Conservation (phyloP, 2,329 filamentous ascomycete genomes). For the Monilinia fructigena region DNA sequence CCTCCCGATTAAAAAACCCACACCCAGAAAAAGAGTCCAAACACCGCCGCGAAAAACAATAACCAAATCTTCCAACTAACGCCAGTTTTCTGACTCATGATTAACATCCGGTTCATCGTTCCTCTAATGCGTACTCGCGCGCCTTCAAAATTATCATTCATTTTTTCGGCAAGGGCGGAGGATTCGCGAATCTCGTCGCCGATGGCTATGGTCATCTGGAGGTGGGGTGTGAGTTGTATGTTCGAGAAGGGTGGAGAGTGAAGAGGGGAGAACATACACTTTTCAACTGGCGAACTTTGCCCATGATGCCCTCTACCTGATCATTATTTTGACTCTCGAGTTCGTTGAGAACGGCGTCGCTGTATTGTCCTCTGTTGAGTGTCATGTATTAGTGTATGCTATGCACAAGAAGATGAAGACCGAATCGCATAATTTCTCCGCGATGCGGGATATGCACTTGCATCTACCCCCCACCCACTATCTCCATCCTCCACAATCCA, state of each 20-base stretch:
- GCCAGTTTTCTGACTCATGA: slow-evolving; percentile 94
- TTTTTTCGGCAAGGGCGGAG: slow-evolving; percentile 83
- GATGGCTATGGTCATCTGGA: slow-evolving; percentile 83
- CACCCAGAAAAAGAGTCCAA: slow-evolving; percentile 84
- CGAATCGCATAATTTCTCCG: background rate
- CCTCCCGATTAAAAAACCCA: slow-evolving; percentile 66
- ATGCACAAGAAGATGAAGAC: background rate
- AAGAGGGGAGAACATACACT: slow-evolving; percentile 58
- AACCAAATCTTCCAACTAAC: slow-evolving; percentile 95
- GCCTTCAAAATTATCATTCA: slow-evolving; percentile 92
- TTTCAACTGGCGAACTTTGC: slow-evolving; percentile 87
- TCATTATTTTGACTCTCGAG: slow-evolving; percentile 94
- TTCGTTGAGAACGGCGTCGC: slow-evolving; percentile 85
- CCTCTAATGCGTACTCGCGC: slow-evolving; percentile 77
- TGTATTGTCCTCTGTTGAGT: slow-evolving; percentile 75
- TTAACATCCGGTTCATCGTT: slow-evolving; percentile 95
- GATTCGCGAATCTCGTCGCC: slow-evolving; percentile 94
- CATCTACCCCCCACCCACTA: background rate
- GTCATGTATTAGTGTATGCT: background rate
- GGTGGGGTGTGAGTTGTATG: background rate
- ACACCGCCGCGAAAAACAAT: slow-evolving; percentile 79
- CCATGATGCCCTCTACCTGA: slow-evolving; percentile 84
- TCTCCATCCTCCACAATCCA: background rate
- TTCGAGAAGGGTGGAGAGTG: background rate
- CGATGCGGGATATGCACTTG: background rate